Conservation (phyloP, 2,329 filamentous ascomycete genomes). For the Exophiala phaeomuriformis region DNA sequence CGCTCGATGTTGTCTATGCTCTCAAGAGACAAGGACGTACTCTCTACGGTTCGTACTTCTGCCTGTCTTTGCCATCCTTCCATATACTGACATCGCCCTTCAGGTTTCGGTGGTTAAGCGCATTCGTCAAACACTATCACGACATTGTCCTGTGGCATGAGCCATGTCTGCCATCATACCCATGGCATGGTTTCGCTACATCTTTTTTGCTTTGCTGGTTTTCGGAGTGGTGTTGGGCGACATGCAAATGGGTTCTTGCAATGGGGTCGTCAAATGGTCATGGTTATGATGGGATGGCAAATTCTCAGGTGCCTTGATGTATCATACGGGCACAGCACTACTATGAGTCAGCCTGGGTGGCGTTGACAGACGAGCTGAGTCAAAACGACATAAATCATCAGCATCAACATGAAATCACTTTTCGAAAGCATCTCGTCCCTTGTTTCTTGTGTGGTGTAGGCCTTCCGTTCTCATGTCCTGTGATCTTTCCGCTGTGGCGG, state of each 20-base stretch:
- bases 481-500: too few relatives aligned
- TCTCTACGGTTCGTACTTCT: constrained; percentile 60
- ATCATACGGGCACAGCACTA: constrained; percentile 23
- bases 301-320: constrained; percentile 22
- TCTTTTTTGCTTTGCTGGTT: constrained; percentile 19
- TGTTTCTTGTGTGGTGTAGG: neutral
- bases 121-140: constrained; percentile 5
- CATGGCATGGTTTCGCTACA: constrained; percentile 8
- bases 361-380: constrained; percentile 20
- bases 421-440: constrained; percentile 10
- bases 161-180: constrained; percentile 11
- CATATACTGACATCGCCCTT: constrained; percentile 1
- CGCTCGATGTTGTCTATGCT: constrained; percentile 56
- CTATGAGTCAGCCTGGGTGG: constrained; percentile 19
- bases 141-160: constrained; percentile 10
- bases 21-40: constrained; percentile 61
- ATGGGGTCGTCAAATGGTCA: constrained; percentile 21
- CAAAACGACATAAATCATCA: constrained; percentile 16
- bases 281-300: constrained; percentile 26
- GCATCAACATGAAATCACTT: constrained; percentile 20
- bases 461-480: too few relatives aligned
- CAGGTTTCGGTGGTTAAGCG: constrained; percentile 63
- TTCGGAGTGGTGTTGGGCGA: constrained; percentile 21
- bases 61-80: neutral
- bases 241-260: constrained; percentile 22